Evolutionary conservation across 1,284 basidiomycete genomes (phyloP).

Genomic region (Moesziomyces parantarcticus): DNA sequence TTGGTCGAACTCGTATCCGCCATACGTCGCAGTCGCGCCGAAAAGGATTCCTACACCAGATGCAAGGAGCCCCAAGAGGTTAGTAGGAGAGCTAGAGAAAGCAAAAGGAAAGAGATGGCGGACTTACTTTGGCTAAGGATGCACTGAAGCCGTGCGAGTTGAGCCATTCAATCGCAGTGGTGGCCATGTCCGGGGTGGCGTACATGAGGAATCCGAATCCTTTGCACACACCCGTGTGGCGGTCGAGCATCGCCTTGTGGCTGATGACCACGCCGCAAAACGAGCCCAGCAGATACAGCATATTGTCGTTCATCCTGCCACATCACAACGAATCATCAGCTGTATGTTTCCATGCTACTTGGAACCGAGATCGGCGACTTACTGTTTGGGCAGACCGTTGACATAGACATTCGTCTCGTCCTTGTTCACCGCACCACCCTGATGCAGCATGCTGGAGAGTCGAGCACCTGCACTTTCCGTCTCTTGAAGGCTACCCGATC

Average conservation of each 20-base stretch:
- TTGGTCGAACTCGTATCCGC: constrained; percentile 53
- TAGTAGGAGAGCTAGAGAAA: neutral
- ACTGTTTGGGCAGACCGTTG: constrained; percentile 54
- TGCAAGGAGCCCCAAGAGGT: neutral
- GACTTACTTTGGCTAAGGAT: constrained; percentile 54
- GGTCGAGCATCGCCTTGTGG: constrained; percentile 63
- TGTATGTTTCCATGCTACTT: neutral
- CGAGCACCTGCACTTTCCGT: too few relatives aligned
- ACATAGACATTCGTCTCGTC: constrained; percentile 57
- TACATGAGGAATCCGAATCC: constrained; percentile 63
- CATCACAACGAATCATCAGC: neutral
- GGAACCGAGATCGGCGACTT: constrained; percentile 9
- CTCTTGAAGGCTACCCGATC: too few relatives aligned
- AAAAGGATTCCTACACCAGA: constrained; percentile 48
- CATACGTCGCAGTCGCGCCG: constrained; percentile 52
- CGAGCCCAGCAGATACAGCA: constrained; percentile 49
- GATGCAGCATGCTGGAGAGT: too few relatives aligned
- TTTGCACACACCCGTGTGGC: constrained; percentile 59
- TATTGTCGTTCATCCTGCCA: constrained; percentile 52
- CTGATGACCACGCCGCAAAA: constrained; percentile 58
- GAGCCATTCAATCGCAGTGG: constrained; percentile 49
- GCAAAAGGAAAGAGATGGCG: neutral
- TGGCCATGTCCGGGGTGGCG: constrained; percentile 48
- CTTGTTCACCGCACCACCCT: neutral
- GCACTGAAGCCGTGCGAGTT: constrained; percentile 46